Evolutionary conservation across 345 rosid genomes (phyloP).

Genomic region (Boechera retrofracta): DNA sequence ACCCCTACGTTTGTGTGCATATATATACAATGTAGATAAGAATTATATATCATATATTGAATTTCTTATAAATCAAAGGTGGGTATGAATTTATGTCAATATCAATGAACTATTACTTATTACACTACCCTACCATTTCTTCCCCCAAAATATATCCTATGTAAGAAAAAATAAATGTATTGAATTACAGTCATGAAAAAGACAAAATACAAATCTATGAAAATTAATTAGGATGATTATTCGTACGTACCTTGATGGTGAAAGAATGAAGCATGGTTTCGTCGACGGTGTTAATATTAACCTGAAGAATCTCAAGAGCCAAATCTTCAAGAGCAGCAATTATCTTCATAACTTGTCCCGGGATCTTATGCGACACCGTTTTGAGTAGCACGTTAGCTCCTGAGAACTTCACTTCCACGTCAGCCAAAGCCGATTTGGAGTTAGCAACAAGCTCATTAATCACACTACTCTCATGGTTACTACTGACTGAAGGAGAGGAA

Average conservation of each 20-base stretch:
- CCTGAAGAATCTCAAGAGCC: constrained; percentile 77
- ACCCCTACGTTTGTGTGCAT: constrained; percentile 31
- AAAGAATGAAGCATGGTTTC: constrained; percentile 84
- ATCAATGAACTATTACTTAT: constrained; percentile 33
- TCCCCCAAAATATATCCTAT: constrained; percentile 28
- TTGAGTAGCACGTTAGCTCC: constrained; percentile 81
- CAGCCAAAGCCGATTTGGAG: constrained; percentile 83
- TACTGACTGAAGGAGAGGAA: constrained; percentile 57
- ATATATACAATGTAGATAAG: constrained; percentile 33
- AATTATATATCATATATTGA: constrained; percentile 12
- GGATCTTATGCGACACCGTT: constrained; percentile 82
- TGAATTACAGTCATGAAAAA: neutral
- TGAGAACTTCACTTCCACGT: constrained; percentile 89
- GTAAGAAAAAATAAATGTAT: constrained; percentile 12
- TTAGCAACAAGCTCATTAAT: constrained; percentile 80
- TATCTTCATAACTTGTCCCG: constrained; percentile 84
- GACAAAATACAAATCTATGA: neutral
- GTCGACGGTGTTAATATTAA: constrained; percentile 65
- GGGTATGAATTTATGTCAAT: constrained; percentile 28
- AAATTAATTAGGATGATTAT: constrained; percentile 12
- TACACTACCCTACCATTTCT: constrained; percentile 39
- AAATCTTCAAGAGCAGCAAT: constrained; percentile 78
- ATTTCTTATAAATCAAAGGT: constrained; percentile 13
- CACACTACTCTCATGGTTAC: constrained; percentile 45
- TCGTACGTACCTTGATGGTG: constrained; percentile 86